phyloP scores from a whole-genome alignment of 768 basidiomycete genomes.

The Guyanaporus albipodus region DNA sequence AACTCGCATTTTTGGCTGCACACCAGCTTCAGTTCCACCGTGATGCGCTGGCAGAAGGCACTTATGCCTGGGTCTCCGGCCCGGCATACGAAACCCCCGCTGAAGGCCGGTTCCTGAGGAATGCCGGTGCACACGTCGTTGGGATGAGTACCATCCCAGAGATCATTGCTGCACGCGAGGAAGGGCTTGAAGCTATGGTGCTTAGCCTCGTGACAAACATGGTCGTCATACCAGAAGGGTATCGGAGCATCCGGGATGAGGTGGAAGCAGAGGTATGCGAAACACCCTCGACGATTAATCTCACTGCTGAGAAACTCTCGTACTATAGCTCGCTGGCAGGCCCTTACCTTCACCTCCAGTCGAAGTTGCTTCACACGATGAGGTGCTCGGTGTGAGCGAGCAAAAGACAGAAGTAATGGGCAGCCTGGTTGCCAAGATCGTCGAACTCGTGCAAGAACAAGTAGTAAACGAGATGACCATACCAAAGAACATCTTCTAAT shows the following conservation, averaged over 20 bases:
- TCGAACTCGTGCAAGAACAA: conserved; percentile 37
- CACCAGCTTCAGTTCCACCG: conserved; percentile 51
- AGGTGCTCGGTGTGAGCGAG: conserved; percentile 65
- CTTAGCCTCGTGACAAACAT: conserved; percentile 84
- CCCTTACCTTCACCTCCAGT: conserved; percentile 37
- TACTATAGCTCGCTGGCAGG: conserved; percentile 56
- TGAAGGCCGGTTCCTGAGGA: conserved; percentile 73
- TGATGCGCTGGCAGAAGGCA: conserved; percentile 69
- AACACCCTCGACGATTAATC: background rate
- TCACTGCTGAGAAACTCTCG: background rate
- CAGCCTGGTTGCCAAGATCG: conserved; percentile 61
- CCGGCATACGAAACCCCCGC: conserved; percentile 90
- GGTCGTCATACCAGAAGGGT: conserved; percentile 68
- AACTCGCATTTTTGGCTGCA: conserved; percentile 67
- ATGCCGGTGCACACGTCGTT: conserved; percentile 82
- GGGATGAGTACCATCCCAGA: conserved; percentile 94
- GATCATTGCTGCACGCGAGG: conserved; percentile 75
- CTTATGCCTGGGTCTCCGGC: conserved; percentile 87
- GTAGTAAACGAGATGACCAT: conserved; percentile 3
- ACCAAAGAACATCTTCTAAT: background rate
- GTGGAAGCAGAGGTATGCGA: conserved; percentile 68
- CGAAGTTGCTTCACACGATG: conserved; percentile 68
- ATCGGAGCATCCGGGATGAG: conserved; percentile 67
- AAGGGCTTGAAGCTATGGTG: conserved; percentile 71
- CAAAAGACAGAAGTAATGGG: conserved; percentile 72